Base-by-base conservation (phyloP, 805 yeast species). In the Starmerella apis region DNA sequence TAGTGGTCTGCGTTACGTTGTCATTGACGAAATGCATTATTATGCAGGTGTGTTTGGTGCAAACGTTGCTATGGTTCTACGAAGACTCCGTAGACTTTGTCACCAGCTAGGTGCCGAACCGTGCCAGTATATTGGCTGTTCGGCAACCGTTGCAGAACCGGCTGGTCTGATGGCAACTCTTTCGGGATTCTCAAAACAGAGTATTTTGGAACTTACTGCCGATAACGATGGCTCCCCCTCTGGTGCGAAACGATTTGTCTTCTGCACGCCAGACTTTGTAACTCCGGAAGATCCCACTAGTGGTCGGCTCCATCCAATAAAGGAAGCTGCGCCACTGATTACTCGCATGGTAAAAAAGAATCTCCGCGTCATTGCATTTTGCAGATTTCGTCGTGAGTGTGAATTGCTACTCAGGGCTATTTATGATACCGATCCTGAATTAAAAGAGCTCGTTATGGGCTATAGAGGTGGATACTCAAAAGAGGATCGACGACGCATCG, bases 401-500 rank as follows among this genome's bases (percentile, higher is more conserved):
- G 99, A 92, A 65, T 68, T 85, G 22, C 61, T 92, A 42, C 85
- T 90, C 83, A 83, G 86, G 56, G 90, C 86, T 48, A 82, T 88
- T 0, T 66, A 94, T 47, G 70, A 68, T n/a, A 13, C 46, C 3
- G 56, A 56, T 18, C 44, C 64, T 71, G 16, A 68, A 80, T 30
- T 54, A 67, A 38, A 16, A n/a, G 23, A 48, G 8, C 19, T 48
- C 1, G 54, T 56, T 4, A 39, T 28, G 30, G 58, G 94, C 46
- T 92, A 92, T 59, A 71, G 99, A 56, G 98, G 97, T 32, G 99
- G 99, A 1, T 92, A 92, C 61, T 78, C 94, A 3, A 80, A 88
- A 1, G 67, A 75, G 1, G 97, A 90, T 61, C 73, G 99, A 56
- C 75, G 98, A 56, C 74, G 78, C 48, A 90, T 92, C 50, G 99